A percentile compares a stretch with the other conserved stretches of the same genome.
Conservation (phyloP, 2,329 filamentous ascomycete genomes). For the Phaeosphaeriaceae sp. region DNA sequence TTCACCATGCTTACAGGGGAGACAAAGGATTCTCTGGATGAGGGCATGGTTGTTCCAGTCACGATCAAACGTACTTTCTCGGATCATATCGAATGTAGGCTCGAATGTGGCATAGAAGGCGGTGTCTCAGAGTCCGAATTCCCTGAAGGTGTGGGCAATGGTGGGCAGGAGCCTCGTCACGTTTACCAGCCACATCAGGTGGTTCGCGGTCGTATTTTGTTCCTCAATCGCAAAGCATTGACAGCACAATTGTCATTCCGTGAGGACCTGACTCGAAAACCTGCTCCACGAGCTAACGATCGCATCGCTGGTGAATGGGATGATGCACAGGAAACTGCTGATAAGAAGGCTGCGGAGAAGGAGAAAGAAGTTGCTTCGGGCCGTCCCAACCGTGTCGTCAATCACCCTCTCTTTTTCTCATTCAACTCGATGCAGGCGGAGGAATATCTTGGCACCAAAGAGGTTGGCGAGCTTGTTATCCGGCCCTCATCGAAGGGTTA, state of each 20-base stretch:
- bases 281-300: slow-evolving; percentile 58
- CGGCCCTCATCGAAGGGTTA: slow-evolving; percentile 93
- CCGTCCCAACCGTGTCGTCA: slow-evolving; percentile 91
- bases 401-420: slow-evolving; percentile 92
- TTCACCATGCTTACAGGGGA: slow-evolving; percentile 98
- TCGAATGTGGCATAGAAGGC: slow-evolving; percentile 94
- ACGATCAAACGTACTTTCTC: slow-evolving; percentile 87
- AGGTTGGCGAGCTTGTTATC: slow-evolving; percentile 89
- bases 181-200: slow-evolving; percentile 82
- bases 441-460: slow-evolving; percentile 86
- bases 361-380: slow-evolving; percentile 87
- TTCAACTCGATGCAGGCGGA: slow-evolving; percentile 94
- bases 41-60: slow-evolving; percentile 92
- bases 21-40: slow-evolving; percentile 79
- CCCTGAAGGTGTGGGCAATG: slow-evolving; percentile 67
- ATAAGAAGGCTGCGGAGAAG: slow-evolving; percentile 76
- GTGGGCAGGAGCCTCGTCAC: slow-evolving; percentile 58
- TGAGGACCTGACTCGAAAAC: slow-evolving; percentile 78
- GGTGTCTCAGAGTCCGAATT: slow-evolving; percentile 83
- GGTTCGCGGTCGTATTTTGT: slow-evolving; percentile 84
- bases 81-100: slow-evolving; percentile 89
- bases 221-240: slow-evolving; percentile 86
- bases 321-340: slow-evolving; percentile 76
- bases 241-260: slow-evolving; percentile 82
- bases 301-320: slow-evolving; percentile 87